Evolutionary conservation across 2,329 filamentous ascomycete genomes (phyloP).

Genomic region (Geosmithia flava): DNA sequence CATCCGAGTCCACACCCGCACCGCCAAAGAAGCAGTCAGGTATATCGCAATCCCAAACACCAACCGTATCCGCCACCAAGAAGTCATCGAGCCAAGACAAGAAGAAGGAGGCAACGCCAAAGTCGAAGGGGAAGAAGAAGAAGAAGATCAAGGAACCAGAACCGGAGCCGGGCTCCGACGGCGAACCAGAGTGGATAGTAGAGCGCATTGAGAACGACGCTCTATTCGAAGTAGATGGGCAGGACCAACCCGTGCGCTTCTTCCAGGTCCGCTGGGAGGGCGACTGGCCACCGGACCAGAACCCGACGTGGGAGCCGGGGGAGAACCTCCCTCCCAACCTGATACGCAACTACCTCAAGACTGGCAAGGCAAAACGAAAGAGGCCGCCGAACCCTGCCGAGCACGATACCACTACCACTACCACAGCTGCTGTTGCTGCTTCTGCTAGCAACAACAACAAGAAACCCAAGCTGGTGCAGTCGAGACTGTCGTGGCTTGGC

Average conservation of each 20-base stretch:
- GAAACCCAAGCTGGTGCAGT: slow-evolving; percentile 8
- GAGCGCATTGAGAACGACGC: slow-evolving; percentile 29
- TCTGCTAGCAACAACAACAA: neutral
- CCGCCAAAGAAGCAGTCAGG: neutral
- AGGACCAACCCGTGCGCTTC: slow-evolving; percentile 20
- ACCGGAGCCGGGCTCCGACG: neutral
- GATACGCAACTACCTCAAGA: slow-evolving; percentile 26
- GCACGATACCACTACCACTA: too few species aligned
- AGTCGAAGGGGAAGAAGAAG: neutral
- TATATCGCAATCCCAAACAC: too few species aligned
- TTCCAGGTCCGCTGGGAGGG: slow-evolving; percentile 45
- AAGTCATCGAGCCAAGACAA: neutral
- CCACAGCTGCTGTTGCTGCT: neutral
- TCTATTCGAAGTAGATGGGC: slow-evolving; percentile 21
- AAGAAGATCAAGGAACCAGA: neutral
- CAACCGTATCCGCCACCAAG: too few species aligned
- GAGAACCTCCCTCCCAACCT: slow-evolving; percentile 31
- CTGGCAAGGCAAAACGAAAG: slow-evolving; percentile 1
- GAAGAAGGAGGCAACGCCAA: slow-evolving; percentile 1
- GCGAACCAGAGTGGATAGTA: slow-evolving; percentile 26
- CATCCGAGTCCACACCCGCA: neutral
- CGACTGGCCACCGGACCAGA: slow-evolving; percentile 41
- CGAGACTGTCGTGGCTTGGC: slow-evolving; percentile 9
- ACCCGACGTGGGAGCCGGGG: slow-evolving; percentile 46
- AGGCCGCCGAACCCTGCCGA: neutral